A percentile compares a stretch with the other conserved stretches of the same genome.
Conservation (phyloP, 1,284 basidiomycete species). For the Tetrapyrgos nigripes region DNA sequence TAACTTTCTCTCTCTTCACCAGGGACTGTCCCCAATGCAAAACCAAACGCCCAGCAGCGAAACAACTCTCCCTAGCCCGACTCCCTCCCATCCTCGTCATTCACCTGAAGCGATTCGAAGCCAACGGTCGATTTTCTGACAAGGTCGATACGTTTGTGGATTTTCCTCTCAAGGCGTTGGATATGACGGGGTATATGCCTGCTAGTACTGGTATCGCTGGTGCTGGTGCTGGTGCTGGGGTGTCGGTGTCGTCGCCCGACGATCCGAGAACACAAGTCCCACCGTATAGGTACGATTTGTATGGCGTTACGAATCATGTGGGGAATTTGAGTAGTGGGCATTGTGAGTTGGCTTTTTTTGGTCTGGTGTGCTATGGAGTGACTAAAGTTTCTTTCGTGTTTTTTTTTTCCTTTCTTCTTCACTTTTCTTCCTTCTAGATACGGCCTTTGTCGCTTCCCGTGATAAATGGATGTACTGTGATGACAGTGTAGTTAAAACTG, state of each 20-base stretch:
- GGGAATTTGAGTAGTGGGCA: constrained; percentile 92
- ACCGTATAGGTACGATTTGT: constrained; percentile 89
- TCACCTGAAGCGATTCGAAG: constrained; percentile 95
- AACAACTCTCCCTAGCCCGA: constrained; percentile 88
- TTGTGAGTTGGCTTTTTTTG: constrained; percentile 64
- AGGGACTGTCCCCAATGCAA: constrained; percentile 97
- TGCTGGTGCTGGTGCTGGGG: constrained; percentile 46
- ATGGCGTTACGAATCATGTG: constrained; percentile 92
- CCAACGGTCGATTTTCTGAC: constrained; percentile 92
- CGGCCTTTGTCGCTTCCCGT: constrained; percentile 82
- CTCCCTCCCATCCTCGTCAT: constrained; percentile 95
- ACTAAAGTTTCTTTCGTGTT: background rate
- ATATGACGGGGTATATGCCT: constrained; percentile 94
- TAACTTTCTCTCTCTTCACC: constrained; percentile 1
- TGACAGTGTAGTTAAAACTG: constrained; percentile 78
- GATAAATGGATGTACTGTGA: constrained; percentile 89
- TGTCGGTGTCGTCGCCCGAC: constrained; percentile 49
- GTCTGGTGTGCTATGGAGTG: background rate
- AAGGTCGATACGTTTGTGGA: constrained; percentile 92
- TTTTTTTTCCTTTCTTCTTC: too few species aligned
- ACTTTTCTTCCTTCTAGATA: constrained; percentile 61
- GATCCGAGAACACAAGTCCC: constrained; percentile 84
- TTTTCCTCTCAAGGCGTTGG: constrained; percentile 85
- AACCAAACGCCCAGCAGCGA: constrained; percentile 81
- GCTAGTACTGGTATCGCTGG: constrained; percentile 75